phyloP scores from a whole-genome alignment of 2,329 filamentous ascomycete species.

The Fusarium brachygibbosum region DNA sequence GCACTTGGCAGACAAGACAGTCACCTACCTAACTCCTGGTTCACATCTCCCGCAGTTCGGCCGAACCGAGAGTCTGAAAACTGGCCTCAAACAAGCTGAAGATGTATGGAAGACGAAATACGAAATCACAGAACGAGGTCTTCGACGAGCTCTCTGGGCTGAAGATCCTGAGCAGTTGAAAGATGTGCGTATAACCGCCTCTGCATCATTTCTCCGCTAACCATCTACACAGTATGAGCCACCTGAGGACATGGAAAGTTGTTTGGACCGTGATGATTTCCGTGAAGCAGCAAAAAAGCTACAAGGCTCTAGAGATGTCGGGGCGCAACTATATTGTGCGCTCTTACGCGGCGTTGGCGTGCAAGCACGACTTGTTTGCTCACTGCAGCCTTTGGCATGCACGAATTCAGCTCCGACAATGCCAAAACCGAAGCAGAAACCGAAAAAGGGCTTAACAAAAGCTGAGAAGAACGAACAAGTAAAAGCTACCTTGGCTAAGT shows the following conservation, averaged over 20 bases:
- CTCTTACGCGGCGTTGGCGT: conserved; percentile 86
- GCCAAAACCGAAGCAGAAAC: conserved; percentile 54
- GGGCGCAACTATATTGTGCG: conserved; percentile 91
- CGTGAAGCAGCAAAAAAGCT: conserved; percentile 75
- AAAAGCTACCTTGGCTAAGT: conserved; percentile 57
- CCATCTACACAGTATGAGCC: conserved; percentile 63
- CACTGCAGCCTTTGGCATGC: conserved; percentile 85
- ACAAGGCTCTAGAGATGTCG: conserved; percentile 87
- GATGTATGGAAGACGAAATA: conserved; percentile 79
- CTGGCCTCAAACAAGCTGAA: conserved; percentile 78
- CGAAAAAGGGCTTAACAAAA: conserved; percentile 49
- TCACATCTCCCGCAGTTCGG: conserved; percentile 78
- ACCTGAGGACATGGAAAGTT: conserved; percentile 74
- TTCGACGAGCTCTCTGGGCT: conserved; percentile 81
- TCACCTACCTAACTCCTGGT: conserved; percentile 77
- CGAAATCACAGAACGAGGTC: conserved; percentile 76
- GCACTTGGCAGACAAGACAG: conserved; percentile 74
- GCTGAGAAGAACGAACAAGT: conserved; percentile 54
- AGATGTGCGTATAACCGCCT: conserved; percentile 59
- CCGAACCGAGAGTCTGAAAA: conserved; percentile 80
- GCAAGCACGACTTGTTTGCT: conserved; percentile 87
- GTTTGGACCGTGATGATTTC: conserved; percentile 80
- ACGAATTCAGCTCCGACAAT: conserved; percentile 65
- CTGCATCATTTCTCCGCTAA: conserved; percentile 38
- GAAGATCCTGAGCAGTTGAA: conserved; percentile 73